These are phyloP conservation scores for Xylaria sp. DNA, from an alignment of 2,329 filamentous ascomycete species.

Conservation along the genomic window DNA sequence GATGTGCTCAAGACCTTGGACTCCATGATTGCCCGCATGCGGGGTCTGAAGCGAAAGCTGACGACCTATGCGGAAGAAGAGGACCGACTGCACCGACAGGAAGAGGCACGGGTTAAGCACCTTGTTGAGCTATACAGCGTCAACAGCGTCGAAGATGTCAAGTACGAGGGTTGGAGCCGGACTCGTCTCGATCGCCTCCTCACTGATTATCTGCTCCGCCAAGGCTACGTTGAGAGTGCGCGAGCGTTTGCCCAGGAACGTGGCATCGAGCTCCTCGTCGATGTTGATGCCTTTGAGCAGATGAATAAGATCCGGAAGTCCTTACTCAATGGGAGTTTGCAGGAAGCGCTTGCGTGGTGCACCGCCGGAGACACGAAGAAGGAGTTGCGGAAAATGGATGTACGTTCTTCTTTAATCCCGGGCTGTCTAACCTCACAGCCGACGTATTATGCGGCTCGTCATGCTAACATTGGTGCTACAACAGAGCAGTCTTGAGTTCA, in stretches of 20 bases:
- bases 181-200: conserved; percentile 75
- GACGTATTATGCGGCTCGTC: background rate
- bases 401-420: conserved; percentile 35
- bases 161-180: conserved; percentile 87
- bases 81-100: conserved; percentile 65
- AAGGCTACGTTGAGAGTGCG: conserved; percentile 76
- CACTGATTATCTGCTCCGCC: conserved; percentile 86
- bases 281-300: conserved; percentile 79
- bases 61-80: conserved; percentile 74
- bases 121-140: conserved; percentile 76
- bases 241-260: conserved; percentile 68
- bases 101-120: conserved; percentile 71
- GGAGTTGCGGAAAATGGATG: conserved; percentile 80
- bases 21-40: conserved; percentile 77
- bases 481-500: conserved; percentile 70
- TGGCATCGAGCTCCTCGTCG: conserved; percentile 73
- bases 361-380: conserved; percentile 74
- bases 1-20: conserved; percentile 79
- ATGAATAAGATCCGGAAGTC: conserved; percentile 74
- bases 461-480: conserved; percentile 2
- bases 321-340: conserved; percentile 63
- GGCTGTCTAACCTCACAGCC: background rate
- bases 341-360: conserved; percentile 84
- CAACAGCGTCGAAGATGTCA: conserved; percentile 78
- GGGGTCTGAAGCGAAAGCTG: conserved; percentile 83